phyloP scores from a whole-genome alignment of 2,329 filamentous ascomycete species.

The Zasmidium citrigriseum region DNA sequence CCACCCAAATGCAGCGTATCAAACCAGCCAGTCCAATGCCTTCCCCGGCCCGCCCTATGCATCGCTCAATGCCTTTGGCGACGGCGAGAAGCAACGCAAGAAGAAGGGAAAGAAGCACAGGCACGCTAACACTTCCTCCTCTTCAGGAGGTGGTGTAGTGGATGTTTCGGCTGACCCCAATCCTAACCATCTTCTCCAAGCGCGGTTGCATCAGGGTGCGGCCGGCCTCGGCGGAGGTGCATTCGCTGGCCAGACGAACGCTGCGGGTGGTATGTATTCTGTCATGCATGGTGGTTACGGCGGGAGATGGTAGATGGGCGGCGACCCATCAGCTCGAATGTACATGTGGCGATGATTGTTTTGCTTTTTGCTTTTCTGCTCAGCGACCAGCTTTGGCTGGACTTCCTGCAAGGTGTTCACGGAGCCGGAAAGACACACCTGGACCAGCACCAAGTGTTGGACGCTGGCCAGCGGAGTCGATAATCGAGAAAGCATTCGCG shows the following conservation, averaged over 20 bases:
- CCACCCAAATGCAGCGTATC: conserved; percentile 24
- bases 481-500: conserved; percentile 19
- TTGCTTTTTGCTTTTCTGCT: conserved; percentile 16
- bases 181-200: conserved; percentile 72
- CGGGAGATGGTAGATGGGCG: conserved; percentile 31
- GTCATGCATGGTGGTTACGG: conserved; percentile 35
- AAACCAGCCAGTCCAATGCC: conserved; percentile 25
- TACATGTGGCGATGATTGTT: conserved; percentile 24
- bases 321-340: conserved; percentile 16
- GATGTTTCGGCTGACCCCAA: conserved; percentile 83
- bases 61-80: conserved; percentile 28
- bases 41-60: conserved; percentile 26
- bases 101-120: conserved; percentile 99
- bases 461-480: conserved; percentile 25
- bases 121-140: conserved; percentile 99
- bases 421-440: conserved; percentile 23
- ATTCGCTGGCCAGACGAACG: conserved; percentile 26
- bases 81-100: conserved; percentile 65
- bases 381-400: conserved; percentile 23
- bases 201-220: conserved; percentile 92
- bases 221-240: conserved; percentile 52
- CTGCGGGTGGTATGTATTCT: conserved; percentile 30
- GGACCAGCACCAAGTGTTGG: conserved; percentile 32
- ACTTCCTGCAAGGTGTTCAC: conserved; percentile 30
- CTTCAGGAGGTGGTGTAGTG: conserved; percentile 90